Evolutionary conservation across 805 yeast species (phyloP), one percentile per base, ranked within the genome.

Genomic region (Suhomyces tanzawaensis): DNA sequence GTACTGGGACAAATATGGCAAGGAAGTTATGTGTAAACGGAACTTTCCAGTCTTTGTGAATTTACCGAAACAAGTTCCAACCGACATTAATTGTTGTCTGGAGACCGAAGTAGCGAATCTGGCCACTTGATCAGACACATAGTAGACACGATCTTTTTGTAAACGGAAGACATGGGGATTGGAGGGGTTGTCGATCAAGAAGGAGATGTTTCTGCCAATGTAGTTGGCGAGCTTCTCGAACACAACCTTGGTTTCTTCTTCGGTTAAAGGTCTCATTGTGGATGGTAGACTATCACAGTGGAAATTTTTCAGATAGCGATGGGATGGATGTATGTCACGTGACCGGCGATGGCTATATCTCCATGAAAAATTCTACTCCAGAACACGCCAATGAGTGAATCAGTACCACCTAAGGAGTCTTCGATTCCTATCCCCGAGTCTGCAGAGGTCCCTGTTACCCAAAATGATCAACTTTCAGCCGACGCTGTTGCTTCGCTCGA

Each of bases 1-100:
- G 58, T 83, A 82, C 52, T 86, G 83, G 2, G 95, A 83, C 40
- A 93, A 67, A 45, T 86, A 76, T 32, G 85, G 81, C 46, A 93
- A 73, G 3, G 96, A 75, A n/a, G 99, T 93, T 45, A 93, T 82
- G 61, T 93, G 99, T 49, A 93, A 71, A 65, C 96, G 79, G 71
- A 93, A 93, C 65, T 93, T 93, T 21, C 97, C 97, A 2, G 97
- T 85, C 72, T 93, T 93, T 34, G 99, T 93, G 72, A 93, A 93
- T 62, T 93, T 93, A 14, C 99, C 99, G 42, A 93, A 71, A 66
- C 99, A 93, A 3, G 83, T 77, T 26, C 99, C 99, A 21, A 93
- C 63, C 0, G 97, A 86, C 95, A 91, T 88, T 48, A 93, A 73
- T 55, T 88, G 85, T 30, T 80, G 79, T 70, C 99, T 79, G 26